Evolutionary conservation across 441 rosid species (phyloP), one percentile per base, ranked within the genome.

Genomic region (Gossypium gossypioides): DNA sequence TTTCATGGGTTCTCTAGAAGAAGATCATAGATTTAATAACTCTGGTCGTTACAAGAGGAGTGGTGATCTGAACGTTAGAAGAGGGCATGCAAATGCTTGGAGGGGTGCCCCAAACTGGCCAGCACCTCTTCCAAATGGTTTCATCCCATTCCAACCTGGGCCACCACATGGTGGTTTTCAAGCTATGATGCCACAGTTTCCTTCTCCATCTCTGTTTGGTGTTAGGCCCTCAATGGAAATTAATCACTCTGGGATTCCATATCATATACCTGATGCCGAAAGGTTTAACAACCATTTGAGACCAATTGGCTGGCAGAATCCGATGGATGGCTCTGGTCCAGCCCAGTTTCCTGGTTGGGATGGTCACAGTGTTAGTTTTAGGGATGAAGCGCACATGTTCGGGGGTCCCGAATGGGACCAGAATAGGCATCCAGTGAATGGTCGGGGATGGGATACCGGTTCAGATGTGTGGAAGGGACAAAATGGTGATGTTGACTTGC

Each of bases 341-440:
- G 75, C 98, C 77, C 95, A 83, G 75, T 72, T 96, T 86, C 99
- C 85, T 88, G 91, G 96, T 44, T 91, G 96, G 93, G 97, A 93
- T 78, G 92, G 89, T 77, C 89, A 82, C 80, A 86, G 85, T 79
- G 87, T 86, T 58, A 87, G 81, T 67, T 88, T 82, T 79, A 89
- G 98, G 88, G 98, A 90, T 76, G 98, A 96, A n/a, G 62, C 87
- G 19, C 91, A 84, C 75, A 75, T 91, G 69, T 93, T 78, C 84
- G 87, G 83, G 24, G 93, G 83, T 16, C 59, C 89, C 59, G 98
- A 91, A 29, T 91, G 98, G 99, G 96, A 91, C 71, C 99, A 88
- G 76, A 82, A 76, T 71, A 85, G 94, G 88, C 89, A 86, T 72
- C 80, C 75, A 0, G 69, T 85, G 82, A 87, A 79, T 74, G 86